Base-by-base conservation (phyloP, 108 stramenopile genomes). In the Cyclotella cryptica region DNA sequence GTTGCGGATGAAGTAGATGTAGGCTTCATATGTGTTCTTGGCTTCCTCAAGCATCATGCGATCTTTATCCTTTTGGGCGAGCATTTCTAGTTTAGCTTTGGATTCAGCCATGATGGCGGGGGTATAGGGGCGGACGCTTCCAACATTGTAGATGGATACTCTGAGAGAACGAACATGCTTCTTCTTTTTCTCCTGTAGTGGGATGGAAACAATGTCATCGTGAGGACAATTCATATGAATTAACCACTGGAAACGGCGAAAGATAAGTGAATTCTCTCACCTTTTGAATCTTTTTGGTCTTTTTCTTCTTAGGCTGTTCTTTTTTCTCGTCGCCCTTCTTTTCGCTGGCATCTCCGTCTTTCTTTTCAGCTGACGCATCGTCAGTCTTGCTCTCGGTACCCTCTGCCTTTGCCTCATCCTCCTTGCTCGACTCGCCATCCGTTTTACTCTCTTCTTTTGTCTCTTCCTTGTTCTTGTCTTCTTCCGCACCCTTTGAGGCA, bases 11-110 rank as follows among this genome's bases (percentile, higher is more conserved):
- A 61, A 64, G 76, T 97, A 98, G 68, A 99, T 90, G 87, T 96
- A 98, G 42, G 90, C 84, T 86, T 99, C 99, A 44, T 97, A 81
- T 42, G 90, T 88, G 81, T 99, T 99, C 79, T 93, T 93, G 17
- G 97, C 95, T 66, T 92, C 95, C 77, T 96, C 93, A 28, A 97
- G 88, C 74, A 88, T 84, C 53, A 92, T 86, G 26, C 94, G 92
- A 55, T 92, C 92, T 83, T 90, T 88, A 46, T 99, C 98, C 70
- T 89, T 91, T 22, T 79, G 75, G 12, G 90, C 95, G 40, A 94
- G 81, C 46, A 85, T 84, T 9, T 73, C 85, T 18, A 92, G 92
- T 76, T 98, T 93, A 52, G 88, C 90, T 45, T 83, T 78, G 77
- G 95, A 97, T 67, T 95, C 91, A 44, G 81, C 93, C 81, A 89